Conservation (phyloP, 192 early-diverging fungal genomes). For the Podila epigama region DNA sequence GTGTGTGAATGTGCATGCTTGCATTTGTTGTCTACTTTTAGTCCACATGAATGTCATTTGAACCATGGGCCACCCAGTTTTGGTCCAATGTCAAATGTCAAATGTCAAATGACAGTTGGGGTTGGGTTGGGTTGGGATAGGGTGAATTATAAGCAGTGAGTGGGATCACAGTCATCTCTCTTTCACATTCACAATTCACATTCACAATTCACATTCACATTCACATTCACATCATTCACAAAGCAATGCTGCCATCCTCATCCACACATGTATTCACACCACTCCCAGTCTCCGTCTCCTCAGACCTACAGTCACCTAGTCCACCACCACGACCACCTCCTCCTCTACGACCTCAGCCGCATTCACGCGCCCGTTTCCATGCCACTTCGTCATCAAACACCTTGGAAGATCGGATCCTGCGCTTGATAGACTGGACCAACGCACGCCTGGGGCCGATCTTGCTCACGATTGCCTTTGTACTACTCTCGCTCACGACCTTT, state of each 20-base stretch:
- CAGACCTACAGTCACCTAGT: neutral
- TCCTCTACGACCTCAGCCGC: too few relatives aligned
- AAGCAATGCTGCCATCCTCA: neutral
- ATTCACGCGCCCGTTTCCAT: too few relatives aligned
- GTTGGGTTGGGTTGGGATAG: too few relatives aligned
- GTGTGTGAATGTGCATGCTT: too few relatives aligned
- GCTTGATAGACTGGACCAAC: slow-evolving; percentile 25
- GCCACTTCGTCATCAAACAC: too few relatives aligned
- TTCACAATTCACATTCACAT: neutral
- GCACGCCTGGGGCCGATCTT: slow-evolving; percentile 55
- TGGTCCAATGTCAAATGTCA: too few relatives aligned
- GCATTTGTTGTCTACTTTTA: too few relatives aligned
- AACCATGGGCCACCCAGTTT: too few relatives aligned
- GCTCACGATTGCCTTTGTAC: slow-evolving; percentile 50
- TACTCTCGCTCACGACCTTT: slow-evolving; percentile 50
- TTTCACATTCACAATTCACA: neutral
- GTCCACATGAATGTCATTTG: too few relatives aligned
- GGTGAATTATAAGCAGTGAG: too few relatives aligned
- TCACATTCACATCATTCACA: neutral
- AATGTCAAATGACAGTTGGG: too few relatives aligned
- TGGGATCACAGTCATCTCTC: too few relatives aligned
- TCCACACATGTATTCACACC: slow-evolving; percentile 2
- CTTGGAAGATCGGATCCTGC: slow-evolving; percentile 9
- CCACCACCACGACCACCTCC: slow-evolving; percentile 10
- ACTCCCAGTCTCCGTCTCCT: slow-evolving; percentile 5